A percentile compares a stretch with the other conserved stretches of the same genome.
Conservation (phyloP, 2,329 filamentous ascomycete genomes). For the Pseudovirgaria hyperparasitica region DNA sequence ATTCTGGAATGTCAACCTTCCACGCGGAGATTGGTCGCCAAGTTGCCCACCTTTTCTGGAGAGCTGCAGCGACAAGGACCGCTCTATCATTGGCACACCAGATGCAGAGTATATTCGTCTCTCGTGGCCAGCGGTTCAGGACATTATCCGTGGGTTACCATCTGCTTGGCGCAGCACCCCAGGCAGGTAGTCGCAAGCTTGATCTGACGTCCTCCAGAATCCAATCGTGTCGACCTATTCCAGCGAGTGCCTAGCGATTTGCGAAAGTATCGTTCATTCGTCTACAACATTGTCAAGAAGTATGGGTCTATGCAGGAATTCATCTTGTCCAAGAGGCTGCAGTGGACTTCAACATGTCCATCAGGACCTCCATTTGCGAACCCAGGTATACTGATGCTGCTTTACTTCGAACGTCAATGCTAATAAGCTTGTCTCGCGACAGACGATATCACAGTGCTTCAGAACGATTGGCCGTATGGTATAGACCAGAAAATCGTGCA, state of each 20-base stretch:
- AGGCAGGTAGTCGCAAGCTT: no score
- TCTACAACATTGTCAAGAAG: constrained; percentile 46
- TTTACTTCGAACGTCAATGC: constrained; percentile 12
- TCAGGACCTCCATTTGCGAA: constrained; percentile 31
- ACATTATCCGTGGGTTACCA: constrained; percentile 33
- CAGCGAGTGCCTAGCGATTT: constrained; percentile 66
- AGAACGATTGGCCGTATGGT: constrained; percentile 93
- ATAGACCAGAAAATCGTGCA: constrained; percentile 68
- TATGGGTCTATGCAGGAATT: constrained; percentile 72
- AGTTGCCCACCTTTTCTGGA: constrained; percentile 62
- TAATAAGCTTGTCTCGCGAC: constrained; percentile 4
- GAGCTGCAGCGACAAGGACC: constrained; percentile 54
- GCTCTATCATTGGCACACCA: constrained; percentile 53
- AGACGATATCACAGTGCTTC: constrained; percentile 60
- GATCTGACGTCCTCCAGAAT: constrained; percentile 21
- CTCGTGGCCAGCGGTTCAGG: constrained; percentile 57
- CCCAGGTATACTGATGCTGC: constrained; percentile 23
- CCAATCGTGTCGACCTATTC: constrained; percentile 64
- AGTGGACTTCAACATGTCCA: constrained; percentile 45
- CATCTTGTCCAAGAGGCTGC: constrained; percentile 55
- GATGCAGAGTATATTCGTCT: constrained; percentile 52
- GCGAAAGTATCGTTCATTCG: constrained; percentile 63
- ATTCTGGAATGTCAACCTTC: constrained; percentile 78
- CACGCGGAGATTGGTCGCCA: constrained; percentile 44
- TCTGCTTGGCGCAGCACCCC: no score